Base-by-base conservation (phyloP, 345 rosid species). In the Arabidopsis suecica region DNA sequence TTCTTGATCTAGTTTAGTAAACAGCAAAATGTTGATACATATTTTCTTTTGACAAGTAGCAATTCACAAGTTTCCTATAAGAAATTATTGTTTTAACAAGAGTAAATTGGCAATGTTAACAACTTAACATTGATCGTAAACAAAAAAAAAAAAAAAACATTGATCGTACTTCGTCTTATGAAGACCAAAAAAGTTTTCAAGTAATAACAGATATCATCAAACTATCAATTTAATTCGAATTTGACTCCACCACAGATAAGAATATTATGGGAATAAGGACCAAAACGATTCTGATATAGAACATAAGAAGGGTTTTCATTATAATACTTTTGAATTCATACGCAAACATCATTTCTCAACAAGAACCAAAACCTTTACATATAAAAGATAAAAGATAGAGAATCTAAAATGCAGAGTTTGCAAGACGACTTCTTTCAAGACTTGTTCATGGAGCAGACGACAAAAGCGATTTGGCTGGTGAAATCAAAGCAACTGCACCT, bases 401-500 rank as follows among this genome's bases (percentile, higher is more conserved):
- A 40, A 61, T 53, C 71, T 62, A 55, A 61, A 61, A 42, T 51
- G 64, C 57, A 68, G 60, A 74, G 42, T 45, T 74, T 44, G 68
- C 68, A 63, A 25, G 20, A 20, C 4, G 18, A 8, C 9, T 37
- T 36, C 4, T 37, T 37, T 49, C 5, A 49, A 49, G 28, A 22
- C 63, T 30, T 64, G 68, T 56, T 67, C 69, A 78, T 53, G 60
- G 42, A 42, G 14, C 22, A 77, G 74, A 58, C 82, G 74, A 61
- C 83, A 88, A 53, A 16, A 89, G 87, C 78, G 78, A 41, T 75
- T 84, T 84, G 22, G 89, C 85, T 2, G 96, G 85, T 7, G 88
- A 69, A 51, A 83, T 67, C 79, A 82, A 53, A 0, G 97, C 87
- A 36, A 90, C 97, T 5, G 81, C 83, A 6, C 82, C 90, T 69